phyloP scores from a whole-genome alignment of 176 grass and related monocot species.

The Puya raimondii region DNA sequence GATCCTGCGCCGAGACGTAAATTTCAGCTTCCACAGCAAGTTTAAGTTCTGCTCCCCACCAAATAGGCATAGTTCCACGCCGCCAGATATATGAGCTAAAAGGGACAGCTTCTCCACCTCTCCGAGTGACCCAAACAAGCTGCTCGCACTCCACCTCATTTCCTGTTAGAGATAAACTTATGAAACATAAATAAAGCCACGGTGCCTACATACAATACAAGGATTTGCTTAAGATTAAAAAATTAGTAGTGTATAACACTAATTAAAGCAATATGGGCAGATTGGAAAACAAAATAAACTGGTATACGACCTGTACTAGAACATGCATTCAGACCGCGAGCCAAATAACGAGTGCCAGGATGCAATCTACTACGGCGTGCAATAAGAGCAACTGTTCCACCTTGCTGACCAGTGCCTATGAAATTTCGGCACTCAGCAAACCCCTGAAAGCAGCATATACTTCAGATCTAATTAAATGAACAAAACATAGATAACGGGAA shows the following conservation, averaged over 20 bases:
- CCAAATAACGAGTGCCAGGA: conserved; percentile 96
- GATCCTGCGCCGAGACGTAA: conserved; percentile 71
- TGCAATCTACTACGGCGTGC: conserved; percentile 92
- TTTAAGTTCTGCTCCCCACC: conserved; percentile 97
- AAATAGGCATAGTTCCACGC: conserved; percentile 94
- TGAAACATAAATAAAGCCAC: neutral
- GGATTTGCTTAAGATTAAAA: neutral
- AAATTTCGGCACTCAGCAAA: conserved; percentile 93
- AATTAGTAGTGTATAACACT: neutral
- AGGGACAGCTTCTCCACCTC: conserved; percentile 31
- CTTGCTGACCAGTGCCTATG: conserved; percentile 54
- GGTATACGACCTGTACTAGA: conserved; percentile 59
- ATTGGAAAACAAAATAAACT: neutral
- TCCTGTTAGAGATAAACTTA: conserved; percentile 18
- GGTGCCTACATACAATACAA: neutral
- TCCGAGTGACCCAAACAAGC: conserved; percentile 66
- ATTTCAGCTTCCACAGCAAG: conserved; percentile 83
- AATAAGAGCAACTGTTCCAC: conserved; percentile 66
- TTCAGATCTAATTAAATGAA: neutral
- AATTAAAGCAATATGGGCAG: neutral
- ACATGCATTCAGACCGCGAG: conserved; percentile 91
- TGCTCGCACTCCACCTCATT: conserved; percentile 99
- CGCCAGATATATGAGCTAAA: conserved; percentile 91
- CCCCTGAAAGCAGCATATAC: conserved; percentile 35
- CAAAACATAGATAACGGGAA: neutral